Evolutionary conservation across 140 eudicot genomes (phyloP).

Genomic region (Stevia rebaudiana): DNA sequence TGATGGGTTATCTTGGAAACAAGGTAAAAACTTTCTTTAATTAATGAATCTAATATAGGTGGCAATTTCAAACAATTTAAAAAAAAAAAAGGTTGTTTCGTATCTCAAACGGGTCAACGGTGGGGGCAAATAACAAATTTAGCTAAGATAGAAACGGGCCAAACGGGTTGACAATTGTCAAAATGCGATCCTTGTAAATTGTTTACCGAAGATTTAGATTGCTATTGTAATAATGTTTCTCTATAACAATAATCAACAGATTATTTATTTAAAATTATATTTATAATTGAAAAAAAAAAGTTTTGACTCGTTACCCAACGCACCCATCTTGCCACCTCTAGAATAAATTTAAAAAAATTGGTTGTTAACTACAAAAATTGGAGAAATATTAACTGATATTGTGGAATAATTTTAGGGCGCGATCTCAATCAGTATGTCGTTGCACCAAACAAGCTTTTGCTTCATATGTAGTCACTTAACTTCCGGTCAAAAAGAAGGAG

Average conservation of each 20-base stretch:
- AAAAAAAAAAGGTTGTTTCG: not conserved
- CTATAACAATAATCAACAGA: not conserved
- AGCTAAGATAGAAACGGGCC: not conserved
- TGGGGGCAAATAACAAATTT: not conserved
- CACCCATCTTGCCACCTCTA: conserved; percentile 2
- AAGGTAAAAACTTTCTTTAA: conserved; percentile 70
- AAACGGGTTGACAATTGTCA: not conserved
- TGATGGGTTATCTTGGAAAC: conserved; percentile 97
- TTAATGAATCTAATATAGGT: too few relatives aligned
- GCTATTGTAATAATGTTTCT: not conserved
- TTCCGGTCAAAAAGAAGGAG: conserved; percentile 89
- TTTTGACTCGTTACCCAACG: not conserved
- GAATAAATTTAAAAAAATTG: not conserved
- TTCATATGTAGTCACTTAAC: conserved; percentile 90
- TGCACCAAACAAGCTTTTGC: conserved; percentile 95
- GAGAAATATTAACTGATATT: conserved; percentile 5
- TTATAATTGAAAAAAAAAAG: not conserved
- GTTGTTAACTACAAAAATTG: not conserved
- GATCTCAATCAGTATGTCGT: conserved; percentile 76
- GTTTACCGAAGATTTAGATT: not conserved
- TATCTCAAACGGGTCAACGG: conserved; percentile 10
- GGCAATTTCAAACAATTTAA: too few relatives aligned
- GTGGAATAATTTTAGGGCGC: conserved; percentile 60
- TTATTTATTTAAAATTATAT: not conserved
- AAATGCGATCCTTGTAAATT: not conserved